Conservation (phyloP, 495 filamentous ascomycete species). For the Rhizodiscina lignyota region DNA sequence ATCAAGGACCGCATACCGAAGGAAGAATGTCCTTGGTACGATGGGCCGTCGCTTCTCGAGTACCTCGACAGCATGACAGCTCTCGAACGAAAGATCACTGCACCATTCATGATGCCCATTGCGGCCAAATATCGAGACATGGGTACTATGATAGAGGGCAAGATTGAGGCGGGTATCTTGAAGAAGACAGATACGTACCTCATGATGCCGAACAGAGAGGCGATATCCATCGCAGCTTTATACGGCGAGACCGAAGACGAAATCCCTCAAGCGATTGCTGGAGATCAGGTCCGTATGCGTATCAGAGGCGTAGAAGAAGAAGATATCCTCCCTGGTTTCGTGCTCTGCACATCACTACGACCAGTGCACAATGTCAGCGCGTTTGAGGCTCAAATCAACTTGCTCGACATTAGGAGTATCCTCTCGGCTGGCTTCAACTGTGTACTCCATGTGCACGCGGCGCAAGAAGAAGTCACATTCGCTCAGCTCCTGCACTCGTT, state of each 20-base stretch:
- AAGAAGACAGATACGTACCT: constrained; percentile 69
- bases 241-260: constrained; percentile 98
- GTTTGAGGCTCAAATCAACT: constrained; percentile 92
- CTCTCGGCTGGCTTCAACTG: constrained; percentile 81
- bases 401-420: constrained; percentile 92
- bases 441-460: constrained; percentile 77
- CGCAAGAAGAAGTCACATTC: constrained; percentile 92
- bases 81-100: constrained; percentile 88
- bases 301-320: constrained; percentile 93
- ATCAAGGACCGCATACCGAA: constrained; percentile 79
- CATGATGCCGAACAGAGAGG: constrained; percentile 89
- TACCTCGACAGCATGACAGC: constrained; percentile 82
- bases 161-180: constrained; percentile 84
- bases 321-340: constrained; percentile 92
- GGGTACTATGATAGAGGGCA: constrained; percentile 95
- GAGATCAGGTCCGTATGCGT: constrained; percentile 87
- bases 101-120: constrained; percentile 98
- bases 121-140: constrained; percentile 91
- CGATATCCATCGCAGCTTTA: constrained; percentile 59
- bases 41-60: constrained; percentile 86
- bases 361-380: constrained; percentile 75
- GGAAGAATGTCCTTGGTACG: constrained; percentile 64
- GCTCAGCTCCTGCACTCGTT: constrained; percentile 75
- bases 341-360: constrained; percentile 81
- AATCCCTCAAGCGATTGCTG: constrained; percentile 57